Evolutionary conservation across 2,329 filamentous ascomycete species (phyloP).

Genomic region (Colletotrichum tropicicola): DNA sequence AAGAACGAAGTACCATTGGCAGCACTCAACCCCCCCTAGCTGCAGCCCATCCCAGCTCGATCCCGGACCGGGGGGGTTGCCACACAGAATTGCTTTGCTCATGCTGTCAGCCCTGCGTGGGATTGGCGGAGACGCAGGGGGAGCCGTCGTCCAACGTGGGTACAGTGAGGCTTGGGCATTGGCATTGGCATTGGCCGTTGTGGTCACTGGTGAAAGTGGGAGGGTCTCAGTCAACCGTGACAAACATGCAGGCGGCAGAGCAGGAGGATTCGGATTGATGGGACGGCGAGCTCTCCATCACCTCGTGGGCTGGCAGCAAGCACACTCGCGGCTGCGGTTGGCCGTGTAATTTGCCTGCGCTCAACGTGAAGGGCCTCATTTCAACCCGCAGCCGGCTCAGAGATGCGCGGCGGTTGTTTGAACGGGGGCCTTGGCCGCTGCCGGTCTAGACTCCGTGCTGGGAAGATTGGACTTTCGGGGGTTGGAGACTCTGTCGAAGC

Average conservation of each 20-base stretch:
- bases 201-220: background rate
- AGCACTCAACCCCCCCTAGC: background rate
- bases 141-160: background rate
- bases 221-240: background rate
- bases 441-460: no score
- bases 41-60: constrained; percentile 11
- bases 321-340: background rate
- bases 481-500: background rate
- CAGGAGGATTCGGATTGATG: constrained; percentile 1
- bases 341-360: background rate
- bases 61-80: background rate
- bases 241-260: no score
- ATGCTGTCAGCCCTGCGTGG: constrained; percentile 26
- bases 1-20: background rate
- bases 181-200: constrained; percentile 7
- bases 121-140: constrained; percentile 21
- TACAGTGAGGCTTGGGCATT: background rate
- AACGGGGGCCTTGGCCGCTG: no score
- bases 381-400: constrained; percentile 9
- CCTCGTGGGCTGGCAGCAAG: background rate
- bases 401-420: no score
- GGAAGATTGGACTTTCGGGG: background rate
- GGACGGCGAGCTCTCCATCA: no score
- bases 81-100: constrained; percentile 5
- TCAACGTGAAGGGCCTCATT: constrained; percentile 7